Conservation (phyloP, 768 basidiomycete genomes). For the Mycena floridula region DNA sequence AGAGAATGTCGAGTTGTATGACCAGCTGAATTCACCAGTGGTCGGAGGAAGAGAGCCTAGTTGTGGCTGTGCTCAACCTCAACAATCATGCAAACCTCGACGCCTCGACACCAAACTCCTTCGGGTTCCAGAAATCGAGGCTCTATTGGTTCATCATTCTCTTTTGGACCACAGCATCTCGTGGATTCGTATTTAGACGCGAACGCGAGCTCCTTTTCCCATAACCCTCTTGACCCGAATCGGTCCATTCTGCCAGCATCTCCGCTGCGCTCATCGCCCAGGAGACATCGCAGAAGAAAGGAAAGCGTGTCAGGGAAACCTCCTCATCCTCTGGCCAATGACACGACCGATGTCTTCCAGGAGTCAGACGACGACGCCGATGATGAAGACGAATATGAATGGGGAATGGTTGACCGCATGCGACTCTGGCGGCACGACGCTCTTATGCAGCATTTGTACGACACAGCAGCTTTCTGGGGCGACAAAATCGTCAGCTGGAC, state of each 20-base stretch:
- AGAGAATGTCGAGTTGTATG: slow-evolving; percentile 66
- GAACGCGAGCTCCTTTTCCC: slow-evolving; percentile 55
- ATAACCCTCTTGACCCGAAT: slow-evolving; percentile 69
- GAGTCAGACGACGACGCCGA: slow-evolving; percentile 60
- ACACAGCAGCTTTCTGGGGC: slow-evolving; percentile 97
- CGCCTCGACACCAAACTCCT: slow-evolving; percentile 49
- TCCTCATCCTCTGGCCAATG: slow-evolving; percentile 68
- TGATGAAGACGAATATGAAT: slow-evolving; percentile 56
- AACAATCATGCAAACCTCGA: too few species aligned
- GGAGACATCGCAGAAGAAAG: slow-evolving; percentile 48
- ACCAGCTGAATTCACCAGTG: too few species aligned
- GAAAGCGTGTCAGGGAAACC: slow-evolving; percentile 39
- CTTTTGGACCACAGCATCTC: slow-evolving; percentile 74
- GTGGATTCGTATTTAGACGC: slow-evolving; percentile 65
- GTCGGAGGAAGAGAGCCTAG: too few species aligned
- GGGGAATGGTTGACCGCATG: slow-evolving; percentile 93
- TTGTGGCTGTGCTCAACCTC: too few species aligned
- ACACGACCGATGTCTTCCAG: slow-evolving; percentile 71
- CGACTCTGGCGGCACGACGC: slow-evolving; percentile 96
- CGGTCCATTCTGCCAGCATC: slow-evolving; percentile 72
- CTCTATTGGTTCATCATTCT: slow-evolving; percentile 78
- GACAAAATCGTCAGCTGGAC: slow-evolving; percentile 97
- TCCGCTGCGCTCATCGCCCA: slow-evolving; percentile 63
- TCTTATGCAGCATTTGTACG: slow-evolving; percentile 96
- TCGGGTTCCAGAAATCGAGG: slow-evolving; percentile 54